These are phyloP conservation scores for Thermoascus crustaceus DNA, from an alignment of 2,329 filamentous ascomycete species.

Conservation along the genomic window DNA sequence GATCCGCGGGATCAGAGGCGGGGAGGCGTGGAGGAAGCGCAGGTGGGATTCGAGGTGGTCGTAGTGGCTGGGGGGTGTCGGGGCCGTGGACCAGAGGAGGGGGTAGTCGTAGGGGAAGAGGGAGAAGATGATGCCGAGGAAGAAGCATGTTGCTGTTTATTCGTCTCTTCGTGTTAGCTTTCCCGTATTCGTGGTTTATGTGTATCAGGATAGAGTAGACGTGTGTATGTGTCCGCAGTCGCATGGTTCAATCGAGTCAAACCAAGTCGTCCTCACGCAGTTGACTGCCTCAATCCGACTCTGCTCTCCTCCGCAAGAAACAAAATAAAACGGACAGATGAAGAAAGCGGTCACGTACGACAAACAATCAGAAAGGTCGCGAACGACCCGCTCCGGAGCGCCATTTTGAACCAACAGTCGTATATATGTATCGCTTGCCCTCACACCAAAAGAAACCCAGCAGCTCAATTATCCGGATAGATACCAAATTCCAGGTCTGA, in stretches of 20 bases:
- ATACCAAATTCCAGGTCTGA: no score
- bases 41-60: constrained; percentile 83
- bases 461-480: no score
- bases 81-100: constrained; percentile 38
- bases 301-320: no score
- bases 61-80: constrained; percentile 55
- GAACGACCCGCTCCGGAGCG: constrained; percentile 55
- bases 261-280: no score
- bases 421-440: not conserved
- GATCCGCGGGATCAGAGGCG: constrained; percentile 84
- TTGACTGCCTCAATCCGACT: no score
- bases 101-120: constrained; percentile 75
- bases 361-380: constrained; percentile 95
- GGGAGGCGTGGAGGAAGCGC: constrained; percentile 81
- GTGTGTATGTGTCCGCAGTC: not conserved
- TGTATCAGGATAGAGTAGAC: not conserved
- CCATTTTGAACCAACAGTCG: constrained; percentile 19
- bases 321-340: constrained; percentile 1
- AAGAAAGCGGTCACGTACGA: constrained; percentile 52
- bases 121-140: constrained; percentile 95
- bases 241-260: no score
- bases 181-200: not conserved
- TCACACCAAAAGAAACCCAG: no score
- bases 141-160: constrained; percentile 74
- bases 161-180: not conserved